phyloP scores from a whole-genome alignment of 2,329 filamentous ascomycete species.

The Penicillium brevicompactum region DNA sequence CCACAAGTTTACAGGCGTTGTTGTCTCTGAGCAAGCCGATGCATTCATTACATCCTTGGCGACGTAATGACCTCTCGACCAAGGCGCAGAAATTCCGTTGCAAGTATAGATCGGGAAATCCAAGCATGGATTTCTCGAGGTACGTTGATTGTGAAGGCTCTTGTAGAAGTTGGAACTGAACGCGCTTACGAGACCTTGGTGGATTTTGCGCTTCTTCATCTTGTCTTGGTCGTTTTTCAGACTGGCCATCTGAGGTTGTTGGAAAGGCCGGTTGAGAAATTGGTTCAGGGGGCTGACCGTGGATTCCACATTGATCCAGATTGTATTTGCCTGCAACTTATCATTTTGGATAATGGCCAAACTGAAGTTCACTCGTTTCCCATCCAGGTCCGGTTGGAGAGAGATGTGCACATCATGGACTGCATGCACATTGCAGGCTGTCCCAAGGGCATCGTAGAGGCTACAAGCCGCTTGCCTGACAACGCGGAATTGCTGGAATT shows the following conservation, averaged over 20 bases:
- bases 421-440: conserved; percentile 8
- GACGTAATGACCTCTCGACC: conserved; percentile 1
- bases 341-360: conserved; percentile 5
- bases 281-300: background rate
- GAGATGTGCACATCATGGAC: conserved; percentile 13
- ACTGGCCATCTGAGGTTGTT: no score
- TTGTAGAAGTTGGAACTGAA: background rate
- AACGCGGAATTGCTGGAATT: conserved; percentile 10
- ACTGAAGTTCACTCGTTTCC: conserved; percentile 7
- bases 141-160: background rate
- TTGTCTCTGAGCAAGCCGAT: conserved; percentile 10
- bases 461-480: conserved; percentile 9
- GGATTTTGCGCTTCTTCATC: background rate
- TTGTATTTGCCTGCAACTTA: background rate
- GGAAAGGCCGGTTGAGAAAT: no score
- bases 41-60: background rate
- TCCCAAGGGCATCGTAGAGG: conserved; percentile 11
- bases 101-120: conserved; percentile 5
- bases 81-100: conserved; percentile 6
- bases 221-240: background rate
- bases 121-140: background rate
- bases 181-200: background rate
- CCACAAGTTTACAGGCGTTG: conserved; percentile 7
- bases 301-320: conserved; percentile 11
- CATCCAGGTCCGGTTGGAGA: conserved; percentile 6